Evolutionary conservation across 2,329 filamentous ascomycete genomes (phyloP), one percentile per base, ranked within the genome.

Genomic region (Talaromyces amestolkiae): DNA sequence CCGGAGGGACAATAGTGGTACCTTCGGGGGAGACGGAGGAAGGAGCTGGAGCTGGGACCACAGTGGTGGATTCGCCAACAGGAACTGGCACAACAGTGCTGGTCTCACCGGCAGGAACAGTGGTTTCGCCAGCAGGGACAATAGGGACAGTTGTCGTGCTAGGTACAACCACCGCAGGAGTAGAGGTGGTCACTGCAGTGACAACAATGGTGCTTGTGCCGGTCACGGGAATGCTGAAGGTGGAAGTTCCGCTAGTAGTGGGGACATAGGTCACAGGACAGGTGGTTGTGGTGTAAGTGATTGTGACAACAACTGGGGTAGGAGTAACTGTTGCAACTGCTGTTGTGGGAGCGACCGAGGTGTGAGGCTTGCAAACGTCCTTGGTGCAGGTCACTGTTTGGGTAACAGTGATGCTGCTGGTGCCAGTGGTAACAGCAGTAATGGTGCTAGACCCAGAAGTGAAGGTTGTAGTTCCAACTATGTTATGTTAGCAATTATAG

Each of bases 141-240:
- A 56, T 22, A n/a, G 53, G 31, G 19, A 56, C 33, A 22, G 33
- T 56, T 22, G 43, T 15, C 17, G 64, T 58, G 24, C 58, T 45
- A 4, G 59, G 37, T 8, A 43, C 43, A 43, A 35, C 45, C 8
- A 54, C 54, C 11, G 63, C 33, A 43, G 58, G 41, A n/a, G 58
- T 63, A 13, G 65, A 62, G 43, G 65, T 67, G 1, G 60, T 35
- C 13, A 67, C 54, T 37, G 63, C 35, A 41, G 65, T 67, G 13
- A 67, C 63, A 6, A 49, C 53, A 22, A 67, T 67, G 22, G 65
- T 67, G 63, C 59, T 67, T 22, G 65, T 67, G 41, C 60, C 58
- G 6, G 65, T 67, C 22, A 67, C 58, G n/a, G 65, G 63, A 17
- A 62, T 27, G 19, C 58, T 60, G 39, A 65, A 43, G 11, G 58